Percentiles rank a stretch among this genome's conserved stretches.
Conservation (phyloP, 2,329 filamentous ascomycete species). For the Escovopsis sp. region DNA sequence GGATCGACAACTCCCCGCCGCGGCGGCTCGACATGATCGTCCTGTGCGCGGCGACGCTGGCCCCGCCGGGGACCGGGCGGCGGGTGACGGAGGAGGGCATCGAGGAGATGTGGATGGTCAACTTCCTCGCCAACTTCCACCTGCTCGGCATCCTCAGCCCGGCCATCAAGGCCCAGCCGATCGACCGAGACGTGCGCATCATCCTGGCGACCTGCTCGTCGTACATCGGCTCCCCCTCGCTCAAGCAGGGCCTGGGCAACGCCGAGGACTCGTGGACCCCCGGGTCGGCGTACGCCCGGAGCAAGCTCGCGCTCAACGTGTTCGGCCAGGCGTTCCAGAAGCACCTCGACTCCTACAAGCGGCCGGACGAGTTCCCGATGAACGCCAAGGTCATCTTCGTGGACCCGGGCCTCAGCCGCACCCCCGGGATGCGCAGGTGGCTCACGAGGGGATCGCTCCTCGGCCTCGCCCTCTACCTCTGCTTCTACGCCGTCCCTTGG, state of each 20-base stretch:
- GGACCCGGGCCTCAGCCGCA: constrained; percentile 73
- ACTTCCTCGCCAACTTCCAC: constrained; percentile 93
- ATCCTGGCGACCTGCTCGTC: constrained; percentile 76
- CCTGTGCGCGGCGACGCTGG: constrained; percentile 67
- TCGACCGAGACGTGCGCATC: constrained; percentile 83
- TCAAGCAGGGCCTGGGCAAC: constrained; percentile 33
- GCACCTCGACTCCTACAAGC: constrained; percentile 68
- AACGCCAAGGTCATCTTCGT: constrained; percentile 74
- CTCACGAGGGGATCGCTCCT: constrained; percentile 69
- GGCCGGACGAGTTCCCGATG: constrained; percentile 69
- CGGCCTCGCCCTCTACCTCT: constrained; percentile 62
- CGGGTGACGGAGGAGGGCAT: constrained; percentile 60
- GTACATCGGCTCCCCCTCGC: constrained; percentile 64
- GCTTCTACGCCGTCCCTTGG: constrained; percentile 72
- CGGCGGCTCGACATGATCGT: constrained; percentile 82
- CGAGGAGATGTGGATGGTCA: constrained; percentile 84
- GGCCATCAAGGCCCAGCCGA: constrained; percentile 76
- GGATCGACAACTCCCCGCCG: constrained; percentile 90
- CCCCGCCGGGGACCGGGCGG: constrained; percentile 46
- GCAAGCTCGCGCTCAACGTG: constrained; percentile 68
- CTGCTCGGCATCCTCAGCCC: constrained; percentile 82
- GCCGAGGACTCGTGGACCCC: constrained; percentile 37
- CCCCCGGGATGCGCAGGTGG: constrained; percentile 77
- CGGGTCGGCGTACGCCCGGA: constrained; percentile 43
- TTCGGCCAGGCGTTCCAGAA: constrained; percentile 89